Conservation (phyloP, 2,329 filamentous ascomycete species). For the Paraconiothyrium brasiliense region DNA sequence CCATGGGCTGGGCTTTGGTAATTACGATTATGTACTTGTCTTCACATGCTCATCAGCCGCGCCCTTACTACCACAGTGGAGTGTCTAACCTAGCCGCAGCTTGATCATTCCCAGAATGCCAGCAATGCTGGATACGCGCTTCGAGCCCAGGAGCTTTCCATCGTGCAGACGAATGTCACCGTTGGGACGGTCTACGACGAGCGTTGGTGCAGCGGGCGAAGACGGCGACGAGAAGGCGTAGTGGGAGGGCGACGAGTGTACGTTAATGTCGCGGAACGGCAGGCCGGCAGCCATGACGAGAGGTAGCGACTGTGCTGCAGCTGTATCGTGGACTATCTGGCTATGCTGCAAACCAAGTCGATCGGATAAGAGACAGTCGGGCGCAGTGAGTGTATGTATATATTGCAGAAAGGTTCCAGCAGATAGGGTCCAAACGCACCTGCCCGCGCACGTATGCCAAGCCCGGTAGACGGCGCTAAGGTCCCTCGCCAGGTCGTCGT, state of each 20-base stretch:
- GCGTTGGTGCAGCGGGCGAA: conserved; percentile 84
- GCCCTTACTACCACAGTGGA: conserved; percentile 13
- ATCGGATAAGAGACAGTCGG: neutral
- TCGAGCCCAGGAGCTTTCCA: conserved; percentile 76
- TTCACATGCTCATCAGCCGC: conserved; percentile 44
- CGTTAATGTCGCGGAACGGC: conserved; percentile 96
- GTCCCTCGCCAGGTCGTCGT: conserved; percentile 5
- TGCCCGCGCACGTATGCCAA: conserved; percentile 11
- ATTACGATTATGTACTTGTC: conserved; percentile 98
- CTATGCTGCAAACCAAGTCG: neutral
- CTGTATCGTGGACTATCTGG: neutral
- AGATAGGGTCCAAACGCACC: conserved; percentile 2
- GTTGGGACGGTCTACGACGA: conserved; percentile 90
- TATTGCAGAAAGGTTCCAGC: neutral
- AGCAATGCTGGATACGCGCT: conserved; percentile 91
- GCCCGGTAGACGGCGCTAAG: neutral
- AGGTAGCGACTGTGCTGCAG: neutral
- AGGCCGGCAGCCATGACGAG: conserved; percentile 61
- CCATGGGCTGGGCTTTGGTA: conserved; percentile 91
- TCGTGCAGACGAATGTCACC: conserved; percentile 89
- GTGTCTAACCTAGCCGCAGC: conserved; percentile 79
- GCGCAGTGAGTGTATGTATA: neutral
- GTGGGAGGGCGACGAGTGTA: conserved; percentile 88
- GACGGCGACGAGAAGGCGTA: conserved; percentile 98
- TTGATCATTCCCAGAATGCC: conserved; percentile 95